phyloP scores from a whole-genome alignment of 2,329 filamentous ascomycete species.

The Paraphoma chrysanthemicola region DNA sequence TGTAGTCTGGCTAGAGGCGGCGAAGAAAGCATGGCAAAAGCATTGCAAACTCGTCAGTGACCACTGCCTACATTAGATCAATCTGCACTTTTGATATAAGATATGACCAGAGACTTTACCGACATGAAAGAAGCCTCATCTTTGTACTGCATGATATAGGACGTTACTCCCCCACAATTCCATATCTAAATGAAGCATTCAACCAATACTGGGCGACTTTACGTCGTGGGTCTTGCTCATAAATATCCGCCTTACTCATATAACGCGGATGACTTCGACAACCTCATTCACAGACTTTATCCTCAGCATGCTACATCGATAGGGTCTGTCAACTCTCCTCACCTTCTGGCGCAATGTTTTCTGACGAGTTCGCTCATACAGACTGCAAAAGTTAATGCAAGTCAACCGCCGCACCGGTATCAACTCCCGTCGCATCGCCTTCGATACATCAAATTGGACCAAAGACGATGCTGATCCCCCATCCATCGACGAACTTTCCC shows the following conservation, averaged over 20 bases:
- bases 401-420: conserved; percentile 25
- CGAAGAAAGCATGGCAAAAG: no score
- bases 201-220: conserved; percentile 6
- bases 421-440: conserved; percentile 13
- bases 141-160: no score
- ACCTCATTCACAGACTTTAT: conserved; percentile 13
- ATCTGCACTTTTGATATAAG: no score
- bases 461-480: conserved; percentile 17
- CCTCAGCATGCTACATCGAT: conserved; percentile 12
- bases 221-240: conserved; percentile 26
- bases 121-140: no score
- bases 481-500: conserved; percentile 33
- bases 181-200: conserved; percentile 1
- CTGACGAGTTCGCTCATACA: conserved; percentile 2
- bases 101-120: no score
- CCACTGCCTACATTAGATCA: no score
- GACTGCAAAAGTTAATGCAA: conserved; percentile 20
- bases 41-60: no score
- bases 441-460: conserved; percentile 11
- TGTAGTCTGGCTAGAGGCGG: no score
- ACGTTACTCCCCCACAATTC: no score
- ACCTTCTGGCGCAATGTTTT: not conserved
- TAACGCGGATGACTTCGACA: conserved; percentile 16
- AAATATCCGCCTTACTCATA: conserved; percentile 20
- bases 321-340: conserved; percentile 7